Evolutionary conservation across 495 filamentous ascomycete genomes (phyloP).

Genomic region (Sphaerosporella brunnea): DNA sequence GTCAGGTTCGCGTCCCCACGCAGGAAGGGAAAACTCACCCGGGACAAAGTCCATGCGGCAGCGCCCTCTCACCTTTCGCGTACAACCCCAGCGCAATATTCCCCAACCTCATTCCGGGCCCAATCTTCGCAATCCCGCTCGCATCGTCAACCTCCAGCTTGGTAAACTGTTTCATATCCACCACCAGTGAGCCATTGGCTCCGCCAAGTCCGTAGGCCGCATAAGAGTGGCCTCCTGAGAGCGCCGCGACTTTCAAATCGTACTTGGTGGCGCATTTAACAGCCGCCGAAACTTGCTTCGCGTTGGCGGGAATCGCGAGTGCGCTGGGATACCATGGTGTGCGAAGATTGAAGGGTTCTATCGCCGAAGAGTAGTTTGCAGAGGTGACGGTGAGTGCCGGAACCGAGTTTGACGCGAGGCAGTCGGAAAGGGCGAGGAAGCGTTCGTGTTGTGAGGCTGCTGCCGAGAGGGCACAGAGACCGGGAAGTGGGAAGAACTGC

Average conservation of each 20-base stretch:
- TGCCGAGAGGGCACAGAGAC: too few species aligned
- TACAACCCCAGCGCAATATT: conserved; percentile 43
- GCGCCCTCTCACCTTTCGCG: conserved; percentile 41
- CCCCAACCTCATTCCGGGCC: conserved; percentile 44
- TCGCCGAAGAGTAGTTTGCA: conserved; percentile 7
- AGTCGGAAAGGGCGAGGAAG: too few species aligned
- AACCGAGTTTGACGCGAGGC: background rate
- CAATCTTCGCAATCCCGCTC: conserved; percentile 44
- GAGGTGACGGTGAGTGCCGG: background rate
- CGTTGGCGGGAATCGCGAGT: conserved; percentile 40
- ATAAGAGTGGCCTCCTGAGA: conserved; percentile 59
- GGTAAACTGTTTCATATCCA: conserved; percentile 38
- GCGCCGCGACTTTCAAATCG: conserved; percentile 42
- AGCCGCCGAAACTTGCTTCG: conserved; percentile 16
- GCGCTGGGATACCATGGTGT: conserved; percentile 41
- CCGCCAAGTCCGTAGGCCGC: conserved; percentile 39
- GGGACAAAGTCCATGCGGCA: conserved; percentile 20
- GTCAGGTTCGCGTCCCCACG: background rate
- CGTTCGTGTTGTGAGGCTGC: too few species aligned
- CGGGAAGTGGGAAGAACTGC: too few species aligned
- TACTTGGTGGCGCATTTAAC: conserved; percentile 13
- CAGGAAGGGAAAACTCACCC: conserved; percentile 9
- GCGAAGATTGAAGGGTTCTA: conserved; percentile 45
- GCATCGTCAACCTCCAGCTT: conserved; percentile 33
- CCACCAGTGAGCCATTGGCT: conserved; percentile 37